Base-by-base conservation (phyloP, 1,284 basidiomycete genomes). In the Sporisorium reilianum region DNA sequence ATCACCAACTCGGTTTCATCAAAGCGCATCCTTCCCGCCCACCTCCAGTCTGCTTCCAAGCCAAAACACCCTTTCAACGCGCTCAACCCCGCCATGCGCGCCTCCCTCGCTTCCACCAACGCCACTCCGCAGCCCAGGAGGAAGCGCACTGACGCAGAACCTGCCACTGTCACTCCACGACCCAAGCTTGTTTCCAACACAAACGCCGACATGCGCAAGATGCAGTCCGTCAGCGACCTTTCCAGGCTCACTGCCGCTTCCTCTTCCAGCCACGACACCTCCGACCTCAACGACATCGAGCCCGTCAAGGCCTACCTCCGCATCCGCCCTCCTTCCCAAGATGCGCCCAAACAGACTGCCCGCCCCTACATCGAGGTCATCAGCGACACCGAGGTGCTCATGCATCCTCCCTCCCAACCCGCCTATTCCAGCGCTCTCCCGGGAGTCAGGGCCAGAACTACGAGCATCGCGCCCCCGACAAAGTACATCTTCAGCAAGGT, bases 361-460 rank as follows among this genome's bases (percentile, higher is more conserved):
- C 58, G 70, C 20, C 81, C 82, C 3, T 82, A 82, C 54, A 78
- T 85, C 40, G 58, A 81, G 40, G 79, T 81, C 18, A 45, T 87
- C 36, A 83, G 84, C 59, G 85, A 87, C 16, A 86, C 83, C 16
- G 85, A 87, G 28, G 87, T 88, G 0, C 61, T 88, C 26, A 88
- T 88, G 87, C 84, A 85, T 6, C 85, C 87, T 2, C 87, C 87
- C 3, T 54, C 60, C 5, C 67, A 70, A 7, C 32, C 52, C 34
- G 71, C 66, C 23, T 75, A 63, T 25, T 55, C 38, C 20, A 65
- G 59, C 52, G 25, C 51, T 6, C 32, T 61, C 14, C 53, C 62
- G 7, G 67, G 59, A 28, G 48, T 41, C 30, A 58, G 72, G n/a
- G 59, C 63, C 22, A 50, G 72, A 10, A 64, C 63, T 18, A 25